Evolutionary conservation across 108 stramenopile species (phyloP).

Genomic region (Nitzschia sp.): DNA sequence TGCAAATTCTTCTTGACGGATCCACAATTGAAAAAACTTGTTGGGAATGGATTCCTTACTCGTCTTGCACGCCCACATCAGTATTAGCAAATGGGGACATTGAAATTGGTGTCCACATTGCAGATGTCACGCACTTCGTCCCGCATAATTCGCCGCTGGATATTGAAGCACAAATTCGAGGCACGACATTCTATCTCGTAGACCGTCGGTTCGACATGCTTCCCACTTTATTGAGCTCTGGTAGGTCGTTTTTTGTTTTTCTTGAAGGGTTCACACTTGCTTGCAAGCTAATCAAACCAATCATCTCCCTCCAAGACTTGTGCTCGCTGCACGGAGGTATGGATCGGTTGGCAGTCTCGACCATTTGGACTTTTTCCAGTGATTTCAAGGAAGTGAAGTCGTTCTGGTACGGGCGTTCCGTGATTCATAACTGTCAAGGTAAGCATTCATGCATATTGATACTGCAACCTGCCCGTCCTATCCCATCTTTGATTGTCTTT

Average conservation of each 20-base stretch:
- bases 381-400: conserved; percentile 55
- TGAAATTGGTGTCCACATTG: conserved; percentile 91
- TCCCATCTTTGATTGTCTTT: background rate
- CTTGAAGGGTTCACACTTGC: too few species aligned
- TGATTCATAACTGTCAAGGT: conserved; percentile 56
- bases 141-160: conserved; percentile 71
- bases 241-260: too few species aligned
- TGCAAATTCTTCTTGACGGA: background rate
- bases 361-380: conserved; percentile 73
- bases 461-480: background rate
- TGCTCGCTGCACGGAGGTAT: conserved; percentile 78
- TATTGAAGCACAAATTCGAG: conserved; percentile 67
- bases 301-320: conserved; percentile 37
- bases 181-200: conserved; percentile 90
- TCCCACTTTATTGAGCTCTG: conserved; percentile 69
- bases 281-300: too few species aligned
- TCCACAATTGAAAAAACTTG: background rate
- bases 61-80: conserved; percentile 1
- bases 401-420: conserved; percentile 60
- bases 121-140: conserved; percentile 89
- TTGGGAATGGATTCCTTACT: conserved; percentile 7
- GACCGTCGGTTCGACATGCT: conserved; percentile 90
- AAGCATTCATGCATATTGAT: background rate
- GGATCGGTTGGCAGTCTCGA: conserved; percentile 73
- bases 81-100: conserved; percentile 74